Base-by-base conservation (phyloP, 495 filamentous ascomycete genomes). In the Penicillium flavigenum region DNA sequence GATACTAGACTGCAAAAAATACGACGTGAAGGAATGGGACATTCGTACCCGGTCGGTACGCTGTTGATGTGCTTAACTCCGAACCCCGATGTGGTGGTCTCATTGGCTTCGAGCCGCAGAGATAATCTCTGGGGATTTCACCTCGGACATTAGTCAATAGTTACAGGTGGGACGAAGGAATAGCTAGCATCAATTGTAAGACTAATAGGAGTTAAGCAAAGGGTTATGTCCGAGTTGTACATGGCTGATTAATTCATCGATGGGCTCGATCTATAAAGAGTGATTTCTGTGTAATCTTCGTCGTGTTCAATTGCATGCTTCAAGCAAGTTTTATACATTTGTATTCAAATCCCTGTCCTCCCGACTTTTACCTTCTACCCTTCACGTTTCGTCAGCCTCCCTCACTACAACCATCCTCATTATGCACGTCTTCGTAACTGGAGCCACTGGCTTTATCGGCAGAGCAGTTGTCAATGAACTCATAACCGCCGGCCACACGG, bases 391-490 rank as follows among this genome's bases (percentile, higher is more conserved):
- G 5, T 48, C 26, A 12, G 20, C 9, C 26, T 29, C 16, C 9
- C 19, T 27, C 14, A 16, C 6, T 8, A 27, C 19, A 36, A n/a
- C 12, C 19, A 24, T 38, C 11, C 19, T 44, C 56, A 54, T 43
- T 11, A 64, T 67, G 64, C 64, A 48, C 26, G 56, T 80, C 61
- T 81, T 83, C 54, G 67, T 82, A 42, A 81, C 80, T 20, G 78
- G 79, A 42, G 71, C 75, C 8, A 70, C 73, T 41, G 78, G 78
- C 65, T 78, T 71, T 51, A 69, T 82, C 50, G 79, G 79, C 60
- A 51, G 59, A 27, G 72, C 72, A 7, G 68, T 80, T 12, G 67
- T 75, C 26, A 56, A 75, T 39, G 67, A 79, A 41, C 69, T 79
- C 36, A 63, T 81, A 38, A 32, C 53, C 5, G 54, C 60, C 22